Percentiles rank a stretch among this genome's conserved stretches.
Conservation (phyloP, 1,139 yeast genomes). For the Kurtzmaniella natalensis region DNA sequence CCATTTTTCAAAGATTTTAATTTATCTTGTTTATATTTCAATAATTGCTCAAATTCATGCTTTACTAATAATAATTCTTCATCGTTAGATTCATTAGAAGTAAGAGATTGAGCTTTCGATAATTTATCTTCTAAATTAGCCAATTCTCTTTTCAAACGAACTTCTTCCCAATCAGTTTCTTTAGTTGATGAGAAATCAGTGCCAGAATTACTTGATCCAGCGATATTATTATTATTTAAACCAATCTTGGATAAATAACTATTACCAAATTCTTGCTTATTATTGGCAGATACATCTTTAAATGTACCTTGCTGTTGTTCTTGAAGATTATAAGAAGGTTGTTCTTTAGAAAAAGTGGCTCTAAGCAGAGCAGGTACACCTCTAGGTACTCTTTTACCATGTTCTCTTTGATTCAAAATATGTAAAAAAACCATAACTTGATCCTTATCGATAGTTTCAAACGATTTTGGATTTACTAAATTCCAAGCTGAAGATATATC, state of each 20-base stretch:
- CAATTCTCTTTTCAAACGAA: slow-evolving; percentile 73
- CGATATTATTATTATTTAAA: slow-evolving; percentile 38
- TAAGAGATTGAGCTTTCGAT: slow-evolving; percentile 51
- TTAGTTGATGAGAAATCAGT: slow-evolving; percentile 73
- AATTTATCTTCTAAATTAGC: slow-evolving; percentile 66
- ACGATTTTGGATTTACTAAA: slow-evolving; percentile 83
- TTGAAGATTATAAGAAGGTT: slow-evolving; percentile 68
- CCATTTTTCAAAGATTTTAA: slow-evolving; percentile 11
- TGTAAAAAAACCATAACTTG: slow-evolving; percentile 88
- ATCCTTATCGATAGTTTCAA: slow-evolving; percentile 87
- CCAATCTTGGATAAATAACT: slow-evolving; percentile 39
- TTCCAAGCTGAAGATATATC: slow-evolving; percentile 96
- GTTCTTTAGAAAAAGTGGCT: slow-evolving; percentile 86
- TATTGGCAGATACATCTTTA: slow-evolving; percentile 15
- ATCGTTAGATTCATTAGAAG: slow-evolving; percentile 25
- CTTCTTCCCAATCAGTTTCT: slow-evolving; percentile 86
- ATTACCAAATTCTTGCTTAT: slow-evolving; percentile 36
- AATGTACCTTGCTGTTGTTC: slow-evolving; percentile 11
- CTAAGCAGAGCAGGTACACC: slow-evolving; percentile 92
- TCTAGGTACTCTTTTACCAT: slow-evolving; percentile 83
- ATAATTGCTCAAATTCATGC: slow-evolving; percentile 78
- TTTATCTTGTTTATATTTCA: slow-evolving; percentile 60
- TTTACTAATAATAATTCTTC: slow-evolving; percentile 35
- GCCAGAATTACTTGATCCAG: slow-evolving; percentile 50
- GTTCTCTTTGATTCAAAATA: slow-evolving; percentile 83